These are phyloP conservation scores for Casaregolazyma lundiana DNA, from an alignment of 1,139 yeast genomes.

Conservation along the genomic window DNA sequence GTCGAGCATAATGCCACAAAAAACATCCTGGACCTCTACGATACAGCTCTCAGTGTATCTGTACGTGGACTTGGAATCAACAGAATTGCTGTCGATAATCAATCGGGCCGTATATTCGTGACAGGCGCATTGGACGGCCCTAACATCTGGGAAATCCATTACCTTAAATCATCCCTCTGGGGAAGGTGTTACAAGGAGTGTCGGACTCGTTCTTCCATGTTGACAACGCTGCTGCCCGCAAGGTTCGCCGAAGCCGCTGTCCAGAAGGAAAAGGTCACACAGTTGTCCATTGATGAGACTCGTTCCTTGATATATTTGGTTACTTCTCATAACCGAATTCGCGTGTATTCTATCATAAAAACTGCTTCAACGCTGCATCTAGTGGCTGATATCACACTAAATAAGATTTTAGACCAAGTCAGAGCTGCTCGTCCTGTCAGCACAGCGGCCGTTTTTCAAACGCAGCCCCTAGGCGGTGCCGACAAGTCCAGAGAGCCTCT, in stretches of 20 bases:
- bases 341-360: conserved; percentile 59
- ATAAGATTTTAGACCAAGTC: conserved; percentile 7
- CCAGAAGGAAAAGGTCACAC: conserved; percentile 11
- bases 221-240: conserved; percentile 23
- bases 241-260: conserved; percentile 13
- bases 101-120: conserved; percentile 77
- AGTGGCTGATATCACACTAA: conserved; percentile 4
- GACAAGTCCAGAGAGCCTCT: conserved; percentile 1
- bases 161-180: conserved; percentile 85
- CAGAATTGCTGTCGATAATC: conserved; percentile 54
- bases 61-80: conserved; percentile 73
- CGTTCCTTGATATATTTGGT: conserved; percentile 76
- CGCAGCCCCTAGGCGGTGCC: conserved; percentile 1
- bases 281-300: conserved; percentile 51
- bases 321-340: conserved; percentile 75
- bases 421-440: conserved; percentile 7
- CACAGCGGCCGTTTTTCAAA: conserved; percentile 4
- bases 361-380: conserved; percentile 29
- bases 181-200: conserved; percentile 81
- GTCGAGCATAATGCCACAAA: conserved; percentile 52
- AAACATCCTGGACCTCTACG: conserved; percentile 59
- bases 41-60: conserved; percentile 78
- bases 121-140: conserved; percentile 72
- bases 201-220: conserved; percentile 32
- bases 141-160: conserved; percentile 83